Evolutionary conservation across 345 rosid species (phyloP), one percentile per base, ranked within the genome.

Genomic region (rapeseed (Brassica napus)): DNA sequence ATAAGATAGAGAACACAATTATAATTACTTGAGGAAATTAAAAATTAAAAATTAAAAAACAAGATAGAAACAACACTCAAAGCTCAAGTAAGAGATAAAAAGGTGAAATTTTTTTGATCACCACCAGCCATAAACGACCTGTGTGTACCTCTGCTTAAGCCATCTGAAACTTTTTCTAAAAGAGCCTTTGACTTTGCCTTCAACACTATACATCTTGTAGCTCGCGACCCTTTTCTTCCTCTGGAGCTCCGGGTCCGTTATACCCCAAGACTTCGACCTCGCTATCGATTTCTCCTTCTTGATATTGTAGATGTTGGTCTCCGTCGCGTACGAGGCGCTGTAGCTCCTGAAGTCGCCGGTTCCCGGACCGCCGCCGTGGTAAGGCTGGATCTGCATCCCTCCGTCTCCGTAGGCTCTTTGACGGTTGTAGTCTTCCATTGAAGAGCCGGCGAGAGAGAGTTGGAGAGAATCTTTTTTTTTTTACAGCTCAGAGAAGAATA

Each of bases 151-250:
- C 74, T 85, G 88, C 81, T 94, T 94, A 44, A 94, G 87, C 98
- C 98, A 94, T 79, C 98, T 81, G 74, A 94, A 86, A 72, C 97
- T 90, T 83, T 86, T 94, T 81, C 91, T 86, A 68, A 92, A 84
- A 16, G 96, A 85, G 65, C 97, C 97, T 78, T 90, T 94, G 82
- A 94, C 91, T 79, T 90, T 92, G 12, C 94, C 96, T 79, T 94
- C 93, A 59, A 85, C 94, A 67, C 88, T 83, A 81, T 90, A 94
- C 94, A 87, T 92, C 83, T 92, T 94, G 55, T 94, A 94, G 74
- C 91, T 83, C 30, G 98, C 97, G 63, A 94, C 96, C 86, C 98
- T 87, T 86, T 87, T 94, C 91, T 92, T 94, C 92, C 98, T 87
- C 72, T 86, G 91, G 35, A 94, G 87, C 83, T 94, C 98, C 57